phyloP scores from a whole-genome alignment of 164 flowering plant species.

The Aristolochia fimbriata region DNA sequence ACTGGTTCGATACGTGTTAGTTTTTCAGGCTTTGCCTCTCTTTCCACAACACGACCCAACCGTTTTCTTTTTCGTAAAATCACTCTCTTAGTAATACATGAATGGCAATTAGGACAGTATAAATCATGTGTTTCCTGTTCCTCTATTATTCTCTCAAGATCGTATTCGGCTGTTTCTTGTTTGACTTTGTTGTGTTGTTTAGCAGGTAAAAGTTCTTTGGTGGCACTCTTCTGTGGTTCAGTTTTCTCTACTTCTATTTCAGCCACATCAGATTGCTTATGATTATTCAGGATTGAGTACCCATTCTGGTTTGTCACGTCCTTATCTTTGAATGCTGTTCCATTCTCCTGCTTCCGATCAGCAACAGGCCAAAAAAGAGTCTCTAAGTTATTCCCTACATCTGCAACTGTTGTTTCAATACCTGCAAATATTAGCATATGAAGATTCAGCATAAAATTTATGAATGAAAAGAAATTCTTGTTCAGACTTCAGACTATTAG shows the following conservation, averaged over 20 bases:
- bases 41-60: slow-evolving; percentile 7
- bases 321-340: slow-evolving; percentile 4
- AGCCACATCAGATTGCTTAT: background rate
- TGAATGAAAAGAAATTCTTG: background rate
- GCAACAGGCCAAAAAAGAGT: background rate
- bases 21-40: slow-evolving; percentile 26
- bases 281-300: slow-evolving; percentile 1
- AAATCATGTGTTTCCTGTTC: slow-evolving; percentile 81
- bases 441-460: no score
- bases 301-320: slow-evolving; percentile 9
- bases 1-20: slow-evolving; percentile 10
- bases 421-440: slow-evolving; percentile 16
- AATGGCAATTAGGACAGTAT: slow-evolving; percentile 71
- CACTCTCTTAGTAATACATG: slow-evolving; percentile 69
- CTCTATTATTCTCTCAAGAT: slow-evolving; percentile 50
- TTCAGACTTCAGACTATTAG: background rate
- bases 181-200: slow-evolving; percentile 17
- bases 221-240: slow-evolving; percentile 3
- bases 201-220: slow-evolving; percentile 5
- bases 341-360: slow-evolving; percentile 9
- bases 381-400: slow-evolving; percentile 7
- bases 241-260: slow-evolving; percentile 5
- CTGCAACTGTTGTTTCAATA: slow-evolving; percentile 13
- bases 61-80: slow-evolving; percentile 55
- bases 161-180: slow-evolving; percentile 29